phyloP scores from a whole-genome alignment of 78 protist genomes.

The Emiliania huxleyi region DNA sequence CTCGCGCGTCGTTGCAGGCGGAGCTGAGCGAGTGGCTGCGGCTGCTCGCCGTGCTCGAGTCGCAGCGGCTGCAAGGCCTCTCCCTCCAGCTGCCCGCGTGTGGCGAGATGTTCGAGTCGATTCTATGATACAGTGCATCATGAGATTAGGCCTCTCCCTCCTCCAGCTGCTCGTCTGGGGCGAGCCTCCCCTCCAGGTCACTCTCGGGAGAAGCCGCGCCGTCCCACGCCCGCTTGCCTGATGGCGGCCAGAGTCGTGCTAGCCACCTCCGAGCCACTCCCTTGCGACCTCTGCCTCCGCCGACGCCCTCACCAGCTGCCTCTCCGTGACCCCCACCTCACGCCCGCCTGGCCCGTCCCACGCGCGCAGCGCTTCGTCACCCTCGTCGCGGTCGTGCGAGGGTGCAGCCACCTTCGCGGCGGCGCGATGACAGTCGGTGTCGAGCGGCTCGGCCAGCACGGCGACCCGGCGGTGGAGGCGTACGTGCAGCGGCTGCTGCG shows the following conservation, averaged over 20 bases:
- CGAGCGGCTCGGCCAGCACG: not conserved
- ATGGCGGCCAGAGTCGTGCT: too few species aligned
- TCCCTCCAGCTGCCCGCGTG: not conserved
- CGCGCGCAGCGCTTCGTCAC: not conserved
- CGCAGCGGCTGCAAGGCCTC: not conserved
- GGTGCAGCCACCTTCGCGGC: not conserved
- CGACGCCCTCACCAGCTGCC: too few species aligned
- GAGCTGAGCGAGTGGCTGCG: constrained; percentile 20
- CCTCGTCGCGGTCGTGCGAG: not conserved
- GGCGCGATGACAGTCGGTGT: not conserved
- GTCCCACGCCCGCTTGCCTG: too few species aligned
- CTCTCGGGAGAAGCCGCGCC: too few species aligned
- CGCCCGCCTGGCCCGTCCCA: too few species aligned
- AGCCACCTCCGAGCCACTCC: too few species aligned
- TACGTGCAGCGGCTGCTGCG: not conserved
- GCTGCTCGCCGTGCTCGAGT: constrained; percentile 36
- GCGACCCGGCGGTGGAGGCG: not conserved
- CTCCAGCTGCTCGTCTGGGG: not conserved
- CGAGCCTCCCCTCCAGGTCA: not conserved
- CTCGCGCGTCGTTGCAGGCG: too few species aligned
- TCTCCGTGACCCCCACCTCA: too few species aligned
- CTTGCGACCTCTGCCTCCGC: too few species aligned
- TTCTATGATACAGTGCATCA: too few species aligned
- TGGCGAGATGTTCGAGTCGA: too few species aligned
- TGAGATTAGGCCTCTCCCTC: not conserved